Conservation (phyloP, 1,284 basidiomycete genomes). For the Microbotryum scabiosae region DNA sequence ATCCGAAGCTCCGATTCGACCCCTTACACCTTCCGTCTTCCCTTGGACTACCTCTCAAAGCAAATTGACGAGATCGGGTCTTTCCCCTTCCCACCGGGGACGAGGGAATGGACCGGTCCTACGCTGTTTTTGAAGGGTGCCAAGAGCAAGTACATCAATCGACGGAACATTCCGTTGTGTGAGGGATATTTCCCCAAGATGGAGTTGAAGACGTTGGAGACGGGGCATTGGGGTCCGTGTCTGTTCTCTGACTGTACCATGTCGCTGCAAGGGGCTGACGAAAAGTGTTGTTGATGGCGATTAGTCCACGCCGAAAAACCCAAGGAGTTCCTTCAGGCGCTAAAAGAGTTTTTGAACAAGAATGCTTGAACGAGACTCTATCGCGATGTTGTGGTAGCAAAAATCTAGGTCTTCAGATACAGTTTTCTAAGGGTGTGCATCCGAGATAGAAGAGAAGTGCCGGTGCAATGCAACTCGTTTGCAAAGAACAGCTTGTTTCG, state of each 20-base stretch:
- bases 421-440: too few relatives aligned
- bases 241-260: too few relatives aligned
- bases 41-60: constrained; percentile 56
- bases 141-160: constrained; percentile 70
- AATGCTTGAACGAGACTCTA: background rate
- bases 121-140: constrained; percentile 69
- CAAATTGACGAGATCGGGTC: constrained; percentile 59
- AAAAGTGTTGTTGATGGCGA: background rate
- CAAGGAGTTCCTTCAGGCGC: constrained; percentile 38
- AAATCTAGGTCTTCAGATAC: too few relatives aligned
- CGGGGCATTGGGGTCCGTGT: constrained; percentile 43
- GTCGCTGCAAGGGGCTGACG: background rate
- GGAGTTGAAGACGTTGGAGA: constrained; percentile 38
- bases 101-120: constrained; percentile 54
- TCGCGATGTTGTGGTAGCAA: too few relatives aligned
- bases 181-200: constrained; percentile 61
- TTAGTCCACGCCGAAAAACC: constrained; percentile 39
- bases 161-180: constrained; percentile 52
- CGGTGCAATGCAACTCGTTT: too few relatives aligned
- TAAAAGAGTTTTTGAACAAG: constrained; percentile 35
- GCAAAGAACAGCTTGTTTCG: too few relatives aligned
- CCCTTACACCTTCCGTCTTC: constrained; percentile 58
- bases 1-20: constrained; percentile 36
- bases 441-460: too few relatives aligned
- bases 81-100: constrained; percentile 54